These are phyloP conservation scores for Claviceps fusiformis DNA, from an alignment of 2,329 filamentous ascomycete species.

Conservation along the genomic window DNA sequence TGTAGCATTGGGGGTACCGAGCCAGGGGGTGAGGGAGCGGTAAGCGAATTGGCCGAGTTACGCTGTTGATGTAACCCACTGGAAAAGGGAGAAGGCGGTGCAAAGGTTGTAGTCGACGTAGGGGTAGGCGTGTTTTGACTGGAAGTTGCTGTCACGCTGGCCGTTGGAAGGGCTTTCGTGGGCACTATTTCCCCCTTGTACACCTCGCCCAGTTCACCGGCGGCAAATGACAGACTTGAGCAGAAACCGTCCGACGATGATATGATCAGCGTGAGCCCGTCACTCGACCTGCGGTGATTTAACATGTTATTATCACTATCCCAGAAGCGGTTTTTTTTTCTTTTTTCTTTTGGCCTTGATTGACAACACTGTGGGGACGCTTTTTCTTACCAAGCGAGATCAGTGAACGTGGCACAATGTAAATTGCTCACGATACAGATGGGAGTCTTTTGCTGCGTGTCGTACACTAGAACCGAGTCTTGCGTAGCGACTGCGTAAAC, in stretches of 20 bases:
- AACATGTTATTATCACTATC: too few relatives aligned
- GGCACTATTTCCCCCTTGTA: slow-evolving; percentile 57
- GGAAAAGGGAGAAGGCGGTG: slow-evolving; percentile 45
- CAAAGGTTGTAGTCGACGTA: slow-evolving; percentile 52
- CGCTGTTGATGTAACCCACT: slow-evolving; percentile 37
- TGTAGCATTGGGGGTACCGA: slow-evolving; percentile 45
- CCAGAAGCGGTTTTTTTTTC: slow-evolving; percentile 12
- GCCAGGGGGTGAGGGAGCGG: slow-evolving; percentile 41
- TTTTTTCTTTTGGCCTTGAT: neutral
- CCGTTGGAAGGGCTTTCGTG: slow-evolving; percentile 28
- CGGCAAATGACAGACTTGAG: slow-evolving; percentile 71
- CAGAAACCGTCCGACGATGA: slow-evolving; percentile 98
- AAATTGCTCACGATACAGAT: slow-evolving; percentile 92
- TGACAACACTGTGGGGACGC: neutral
- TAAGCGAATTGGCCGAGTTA: slow-evolving; percentile 42
- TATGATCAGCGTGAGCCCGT: slow-evolving; percentile 56
- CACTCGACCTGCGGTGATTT: slow-evolving; percentile 28
- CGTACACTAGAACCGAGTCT: slow-evolving; percentile 86
- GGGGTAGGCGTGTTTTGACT: slow-evolving; percentile 55
- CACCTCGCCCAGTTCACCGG: slow-evolving; percentile 71
- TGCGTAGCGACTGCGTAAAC: slow-evolving; percentile 95
- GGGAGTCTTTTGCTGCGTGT: slow-evolving; percentile 91
- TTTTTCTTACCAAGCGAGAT: slow-evolving; percentile 69
- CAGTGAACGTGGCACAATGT: slow-evolving; percentile 94
- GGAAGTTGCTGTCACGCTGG: slow-evolving; percentile 29